Percentiles rank a stretch among this genome's conserved stretches.
These are phyloP conservation scores for Xylariaceae sp. DNA, from an alignment of 2,329 filamentous ascomycete genomes.

Conservation along the genomic window DNA sequence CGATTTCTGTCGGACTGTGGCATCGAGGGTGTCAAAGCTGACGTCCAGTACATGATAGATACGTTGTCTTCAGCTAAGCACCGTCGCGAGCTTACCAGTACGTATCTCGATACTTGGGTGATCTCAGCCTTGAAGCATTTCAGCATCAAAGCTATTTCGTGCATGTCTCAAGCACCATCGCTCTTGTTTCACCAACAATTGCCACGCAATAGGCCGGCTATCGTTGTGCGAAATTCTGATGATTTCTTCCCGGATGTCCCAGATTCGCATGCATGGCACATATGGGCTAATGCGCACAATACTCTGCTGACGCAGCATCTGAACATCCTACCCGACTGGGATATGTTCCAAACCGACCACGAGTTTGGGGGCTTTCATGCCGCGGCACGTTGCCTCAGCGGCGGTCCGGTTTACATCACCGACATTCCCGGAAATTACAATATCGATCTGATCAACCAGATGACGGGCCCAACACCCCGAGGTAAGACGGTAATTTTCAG, in stretches of 20 bases:
- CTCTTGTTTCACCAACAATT: slow-evolving; percentile 85
- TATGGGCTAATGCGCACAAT: slow-evolving; percentile 94
- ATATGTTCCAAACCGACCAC: slow-evolving; percentile 69
- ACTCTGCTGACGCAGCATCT: slow-evolving; percentile 79
- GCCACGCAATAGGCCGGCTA: slow-evolving; percentile 70
- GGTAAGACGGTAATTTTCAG: slow-evolving; percentile 81
- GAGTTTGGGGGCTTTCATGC: slow-evolving; percentile 82
- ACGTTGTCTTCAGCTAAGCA: slow-evolving; percentile 68
- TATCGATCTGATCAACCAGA: slow-evolving; percentile 72
- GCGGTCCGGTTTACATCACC: slow-evolving; percentile 93
- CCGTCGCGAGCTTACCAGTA: slow-evolving; percentile 70
- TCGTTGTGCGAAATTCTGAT: slow-evolving; percentile 82
- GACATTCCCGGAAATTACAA: slow-evolving; percentile 85
- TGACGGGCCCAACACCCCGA: slow-evolving; percentile 73
- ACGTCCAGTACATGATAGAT: slow-evolving; percentile 89
- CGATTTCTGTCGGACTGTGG: slow-evolving; percentile 73
- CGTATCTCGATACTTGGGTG: slow-evolving; percentile 87
- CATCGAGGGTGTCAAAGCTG: slow-evolving; percentile 88
- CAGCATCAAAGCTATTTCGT: slow-evolving; percentile 77
- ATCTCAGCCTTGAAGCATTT: slow-evolving; percentile 79
- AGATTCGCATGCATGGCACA: slow-evolving; percentile 87
- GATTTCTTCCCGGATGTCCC: slow-evolving; percentile 89
- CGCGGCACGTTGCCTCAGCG: slow-evolving; percentile 84
- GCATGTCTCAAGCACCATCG: slow-evolving; percentile 91
- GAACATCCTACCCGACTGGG: slow-evolving; percentile 83